Evolutionary conservation across 208 protist genomes (phyloP).

Genomic region (Leptomonas pyrrhocoris): DNA sequence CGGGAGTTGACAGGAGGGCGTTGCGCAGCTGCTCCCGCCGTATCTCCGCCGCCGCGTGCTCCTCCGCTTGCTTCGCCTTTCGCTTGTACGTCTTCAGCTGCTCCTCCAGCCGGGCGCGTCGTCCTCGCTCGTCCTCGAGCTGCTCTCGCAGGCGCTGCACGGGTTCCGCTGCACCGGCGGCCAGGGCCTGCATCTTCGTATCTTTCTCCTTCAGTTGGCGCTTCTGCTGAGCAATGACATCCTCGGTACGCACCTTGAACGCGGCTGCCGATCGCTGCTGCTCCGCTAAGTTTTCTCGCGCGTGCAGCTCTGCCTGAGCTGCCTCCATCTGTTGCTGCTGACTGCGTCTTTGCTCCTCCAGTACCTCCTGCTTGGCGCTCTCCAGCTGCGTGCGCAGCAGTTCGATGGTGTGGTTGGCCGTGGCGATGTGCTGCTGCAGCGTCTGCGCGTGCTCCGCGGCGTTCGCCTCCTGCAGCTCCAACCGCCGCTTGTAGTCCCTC

Average conservation of each 20-base stretch:
- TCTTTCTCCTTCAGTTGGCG: slow-evolving; percentile 87
- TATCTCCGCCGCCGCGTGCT: slow-evolving; percentile 70
- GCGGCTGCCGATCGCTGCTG: slow-evolving; percentile 48
- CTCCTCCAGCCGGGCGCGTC: slow-evolving; percentile 72
- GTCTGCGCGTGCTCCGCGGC: slow-evolving; percentile 33
- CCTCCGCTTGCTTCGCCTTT: slow-evolving; percentile 84
- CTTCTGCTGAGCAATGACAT: slow-evolving; percentile 68
- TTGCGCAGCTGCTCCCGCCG: slow-evolving; percentile 77
- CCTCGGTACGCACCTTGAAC: slow-evolving; percentile 56
- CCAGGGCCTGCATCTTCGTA: slow-evolving; percentile 70
- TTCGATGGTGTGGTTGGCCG: slow-evolving; percentile 61
- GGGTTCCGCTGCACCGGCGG: slow-evolving; percentile 57
- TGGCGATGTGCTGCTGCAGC: slow-evolving; percentile 47
- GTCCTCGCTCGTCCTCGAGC: slow-evolving; percentile 84
- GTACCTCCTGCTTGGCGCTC: slow-evolving; percentile 47
- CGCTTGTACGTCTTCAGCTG: slow-evolving; percentile 70
- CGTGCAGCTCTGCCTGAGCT: slow-evolving; percentile 49
- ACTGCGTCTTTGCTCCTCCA: slow-evolving; percentile 50
- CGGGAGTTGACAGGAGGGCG: slow-evolving; percentile 9
- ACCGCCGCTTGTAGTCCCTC: slow-evolving; percentile 42
- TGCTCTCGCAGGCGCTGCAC: slow-evolving; percentile 79
- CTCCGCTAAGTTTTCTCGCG: slow-evolving; percentile 47
- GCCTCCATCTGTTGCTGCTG: slow-evolving; percentile 53
- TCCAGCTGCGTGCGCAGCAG: slow-evolving; percentile 63
- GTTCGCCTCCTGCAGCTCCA: slow-evolving; percentile 40